Conservation (phyloP, 1,284 basidiomycete species). For the Macrocybe sp. region DNA sequence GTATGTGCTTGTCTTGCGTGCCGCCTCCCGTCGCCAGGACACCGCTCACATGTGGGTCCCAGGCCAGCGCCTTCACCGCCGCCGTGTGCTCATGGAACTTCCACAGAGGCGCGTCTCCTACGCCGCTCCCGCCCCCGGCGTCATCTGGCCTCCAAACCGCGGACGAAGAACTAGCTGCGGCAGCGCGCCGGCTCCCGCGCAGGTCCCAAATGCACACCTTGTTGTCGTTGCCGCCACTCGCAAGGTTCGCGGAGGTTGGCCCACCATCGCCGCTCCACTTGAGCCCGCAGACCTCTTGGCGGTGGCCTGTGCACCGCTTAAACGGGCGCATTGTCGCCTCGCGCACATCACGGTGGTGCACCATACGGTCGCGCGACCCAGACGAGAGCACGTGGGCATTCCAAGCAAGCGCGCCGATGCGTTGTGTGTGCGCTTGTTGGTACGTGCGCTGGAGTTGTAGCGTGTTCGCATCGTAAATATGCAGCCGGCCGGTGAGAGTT, state of each 20-base stretch:
- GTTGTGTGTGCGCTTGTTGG: conserved; percentile 80
- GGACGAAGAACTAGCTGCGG: conserved; percentile 4
- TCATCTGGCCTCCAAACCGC: conserved; percentile 8
- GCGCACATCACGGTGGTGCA: conserved; percentile 92
- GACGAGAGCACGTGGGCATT: conserved; percentile 86
- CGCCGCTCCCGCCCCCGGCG: conserved; percentile 24
- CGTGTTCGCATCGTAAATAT: conserved; percentile 92
- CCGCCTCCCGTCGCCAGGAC: conserved; percentile 96
- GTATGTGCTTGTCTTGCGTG: conserved; percentile 95
- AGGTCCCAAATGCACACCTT: conserved; percentile 97
- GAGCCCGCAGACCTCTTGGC: conserved; percentile 95
- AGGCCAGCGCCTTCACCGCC: conserved; percentile 96
- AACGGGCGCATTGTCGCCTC: conserved; percentile 69
- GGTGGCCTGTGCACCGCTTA: conserved; percentile 75
- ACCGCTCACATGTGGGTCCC: conserved; percentile 94
- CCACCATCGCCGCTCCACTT: conserved; percentile 80
- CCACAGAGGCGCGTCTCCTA: conserved; percentile 72
- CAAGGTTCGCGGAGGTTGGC: conserved; percentile 57
- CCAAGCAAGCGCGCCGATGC: conserved; percentile 95
- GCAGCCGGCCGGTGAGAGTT: conserved; percentile 81
- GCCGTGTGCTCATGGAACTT: conserved; percentile 96
- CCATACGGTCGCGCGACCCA: conserved; percentile 87
- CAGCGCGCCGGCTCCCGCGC: conserved; percentile 52
- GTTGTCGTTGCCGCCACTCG: conserved; percentile 97
- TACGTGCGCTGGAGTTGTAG: conserved; percentile 81